Conservation (phyloP, 768 basidiomycete species). For the Boletus vinaceobasis region DNA sequence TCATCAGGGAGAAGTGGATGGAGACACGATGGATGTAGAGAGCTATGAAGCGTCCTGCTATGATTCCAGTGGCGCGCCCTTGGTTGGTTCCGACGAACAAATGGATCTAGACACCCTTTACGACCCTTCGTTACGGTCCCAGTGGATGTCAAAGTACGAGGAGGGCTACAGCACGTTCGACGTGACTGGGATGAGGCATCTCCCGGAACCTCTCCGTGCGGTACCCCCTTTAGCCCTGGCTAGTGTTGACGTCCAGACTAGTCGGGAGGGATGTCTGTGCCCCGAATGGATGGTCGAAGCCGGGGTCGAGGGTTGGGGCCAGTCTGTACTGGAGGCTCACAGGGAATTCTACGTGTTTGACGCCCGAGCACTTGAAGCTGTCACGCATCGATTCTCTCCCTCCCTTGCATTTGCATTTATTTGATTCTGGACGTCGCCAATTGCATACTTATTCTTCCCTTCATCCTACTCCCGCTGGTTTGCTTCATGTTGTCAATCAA, state of each 20-base stretch:
- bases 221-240: too few relatives aligned
- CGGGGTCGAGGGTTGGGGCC: slow-evolving; percentile 12
- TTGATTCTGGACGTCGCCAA: too few relatives aligned
- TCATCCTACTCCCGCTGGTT: background rate
- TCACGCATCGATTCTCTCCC: background rate
- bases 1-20: background rate
- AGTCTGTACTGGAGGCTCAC: background rate
- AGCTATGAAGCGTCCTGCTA: background rate
- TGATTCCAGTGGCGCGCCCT: background rate
- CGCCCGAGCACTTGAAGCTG: background rate
- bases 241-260: background rate
- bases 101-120: background rate
- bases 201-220: background rate
- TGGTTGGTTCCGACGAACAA: background rate
- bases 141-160: slow-evolving; percentile 10
- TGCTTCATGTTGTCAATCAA: background rate
- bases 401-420: background rate
- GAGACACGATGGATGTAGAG: background rate
- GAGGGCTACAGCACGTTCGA: background rate
- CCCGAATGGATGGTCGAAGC: slow-evolving; percentile 16
- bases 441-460: background rate
- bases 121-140: background rate
- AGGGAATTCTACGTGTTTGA: background rate
- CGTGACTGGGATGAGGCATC: background rate
- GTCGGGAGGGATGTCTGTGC: slow-evolving; percentile 5